Base-by-base conservation (phyloP, 1,284 basidiomycete genomes). In the Entoloma clypeatum region DNA sequence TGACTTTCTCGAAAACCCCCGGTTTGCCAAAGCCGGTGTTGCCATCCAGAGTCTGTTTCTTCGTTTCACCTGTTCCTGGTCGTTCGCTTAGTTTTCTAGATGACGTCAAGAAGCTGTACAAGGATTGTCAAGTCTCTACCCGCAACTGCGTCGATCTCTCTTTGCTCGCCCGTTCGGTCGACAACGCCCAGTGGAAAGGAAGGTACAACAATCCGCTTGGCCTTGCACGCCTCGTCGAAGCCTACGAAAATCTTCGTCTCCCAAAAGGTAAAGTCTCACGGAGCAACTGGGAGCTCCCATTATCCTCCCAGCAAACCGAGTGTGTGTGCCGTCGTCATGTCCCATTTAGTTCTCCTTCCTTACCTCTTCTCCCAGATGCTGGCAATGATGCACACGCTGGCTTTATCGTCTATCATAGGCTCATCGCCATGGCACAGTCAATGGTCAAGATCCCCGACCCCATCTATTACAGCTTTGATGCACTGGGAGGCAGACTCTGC, bases 371-470 rank as follows among this genome's bases (percentile, higher is more conserved):
- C 32, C 19, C 39, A 88, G 85, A 88, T 59, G 86, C 85, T 5
- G 76, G 74, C 22, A 84, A 85, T 52, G 86, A 88, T 49, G 78
- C 79, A 2, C 75, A 80, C 53, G 71, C 80, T 2, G 79, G 75
- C 7, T 72, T 74, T 46, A 49, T 60, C 0, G 49, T 86, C 17
- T 80, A 76, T 56, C 58, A 53, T 28, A 65, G 56, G 23, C 62
- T 86, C 7, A 45, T 59, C 7, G 44, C 46, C 5, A 69, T 78
- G 67, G 59, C 67, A 4, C 45, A 57, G 11, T 43, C 52, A 5
- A 65, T 77, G 56, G 39, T 53, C 13, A 67, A 67, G 11, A 42
- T 53, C 7, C 76, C 78, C 0, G 60, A 68, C 24, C 44, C 61
- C 14, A 55, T 55, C 3, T 84, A 67, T 51, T 86, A 77, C 54